A percentile compares a stretch with the other conserved stretches of the same genome.
Evolutionary conservation across 306 rosid genomes (phyloP).

Genomic region (Vigna trinervia): DNA sequence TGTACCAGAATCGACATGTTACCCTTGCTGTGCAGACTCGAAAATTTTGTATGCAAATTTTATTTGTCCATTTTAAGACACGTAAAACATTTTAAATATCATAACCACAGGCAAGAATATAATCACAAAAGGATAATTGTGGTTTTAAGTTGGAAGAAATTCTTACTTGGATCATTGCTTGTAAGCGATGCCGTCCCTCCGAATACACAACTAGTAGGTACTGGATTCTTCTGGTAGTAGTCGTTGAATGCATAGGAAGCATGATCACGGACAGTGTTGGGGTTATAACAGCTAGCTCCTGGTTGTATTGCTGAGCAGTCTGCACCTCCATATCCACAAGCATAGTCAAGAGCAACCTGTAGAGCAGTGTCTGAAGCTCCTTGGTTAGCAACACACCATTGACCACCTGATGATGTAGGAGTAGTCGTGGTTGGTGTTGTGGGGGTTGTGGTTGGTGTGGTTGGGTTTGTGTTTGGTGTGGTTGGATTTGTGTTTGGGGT

Average conservation of each 20-base stretch:
- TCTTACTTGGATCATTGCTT: conserved; percentile 90
- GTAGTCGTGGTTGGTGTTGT: conserved; percentile 52
- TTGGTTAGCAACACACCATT: conserved; percentile 85
- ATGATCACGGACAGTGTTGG: conserved; percentile 72
- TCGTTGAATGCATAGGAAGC: conserved; percentile 93
- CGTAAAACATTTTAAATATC: background rate
- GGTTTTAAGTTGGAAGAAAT: conserved; percentile 28
- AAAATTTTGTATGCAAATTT: conserved; percentile 4
- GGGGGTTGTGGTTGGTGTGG: conserved; percentile 40
- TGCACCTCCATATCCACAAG: conserved; percentile 89
- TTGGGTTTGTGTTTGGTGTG: conserved; percentile 26
- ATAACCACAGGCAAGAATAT: background rate
- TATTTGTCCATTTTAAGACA: background rate
- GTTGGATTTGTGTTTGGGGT: conserved; percentile 34
- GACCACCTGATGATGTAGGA: conserved; percentile 58
- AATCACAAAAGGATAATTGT: background rate
- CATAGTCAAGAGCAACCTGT: conserved; percentile 93
- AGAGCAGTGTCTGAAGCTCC: conserved; percentile 72
- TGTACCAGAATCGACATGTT: background rate
- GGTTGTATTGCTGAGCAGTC: conserved; percentile 77
- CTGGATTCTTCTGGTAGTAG: conserved; percentile 87
- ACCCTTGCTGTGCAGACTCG: background rate
- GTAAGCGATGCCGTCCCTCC: conserved; percentile 78
- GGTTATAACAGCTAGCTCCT: conserved; percentile 79
- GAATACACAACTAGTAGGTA: conserved; percentile 79